Base-by-base conservation (phyloP, 345 rosid genomes). In the Cardamine occulta region DNA sequence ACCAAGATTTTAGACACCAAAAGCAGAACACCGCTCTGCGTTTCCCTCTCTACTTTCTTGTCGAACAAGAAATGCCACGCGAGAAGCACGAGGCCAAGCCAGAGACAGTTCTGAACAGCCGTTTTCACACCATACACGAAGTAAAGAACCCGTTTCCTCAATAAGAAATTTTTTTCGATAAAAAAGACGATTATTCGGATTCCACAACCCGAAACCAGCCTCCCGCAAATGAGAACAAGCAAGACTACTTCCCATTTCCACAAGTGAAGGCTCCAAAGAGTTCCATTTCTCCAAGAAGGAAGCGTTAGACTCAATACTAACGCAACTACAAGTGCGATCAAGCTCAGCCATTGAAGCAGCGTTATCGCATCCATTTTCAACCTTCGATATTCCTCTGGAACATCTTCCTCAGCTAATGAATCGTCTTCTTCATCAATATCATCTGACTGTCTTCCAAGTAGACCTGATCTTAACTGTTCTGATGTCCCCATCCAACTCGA, bases 241-340 rank as follows among this genome's bases (percentile, higher is more conserved):
- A 92, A 39, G 63, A 90, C 63, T 4, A 95, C 89, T 74, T 87
- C 87, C 99, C 99, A 95, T 83, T 89, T 92, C 98, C 97, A 92
- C 12, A 95, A 60, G 9, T 68, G 66, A 35, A 95, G 94, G 32
- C 80, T 53, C 89, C 91, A 84, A 11, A 90, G 6, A 0, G 42
- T 60, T 19, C 18, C n/a, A 2, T 74, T 7, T 65, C 78, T 88
- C 68, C 89, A 60, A 0, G 79, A 17, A 2, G 49, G 75, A 47
- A 88, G 49, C 2, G 37, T 17, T 31, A 90, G 82, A 39, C 80
- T 92, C 48, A 84, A 79, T 6, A 77, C 5, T 10, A 90, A 63
- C 2, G 82, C 82, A 15, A 79, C 84, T 4, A 85, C 72, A 7
- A 92, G 82, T 0, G 83, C 14, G 42, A 95, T 29, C 58, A 95